phyloP scores from a whole-genome alignment of 805 yeast genomes.

The Jamesozyma rosinii region DNA sequence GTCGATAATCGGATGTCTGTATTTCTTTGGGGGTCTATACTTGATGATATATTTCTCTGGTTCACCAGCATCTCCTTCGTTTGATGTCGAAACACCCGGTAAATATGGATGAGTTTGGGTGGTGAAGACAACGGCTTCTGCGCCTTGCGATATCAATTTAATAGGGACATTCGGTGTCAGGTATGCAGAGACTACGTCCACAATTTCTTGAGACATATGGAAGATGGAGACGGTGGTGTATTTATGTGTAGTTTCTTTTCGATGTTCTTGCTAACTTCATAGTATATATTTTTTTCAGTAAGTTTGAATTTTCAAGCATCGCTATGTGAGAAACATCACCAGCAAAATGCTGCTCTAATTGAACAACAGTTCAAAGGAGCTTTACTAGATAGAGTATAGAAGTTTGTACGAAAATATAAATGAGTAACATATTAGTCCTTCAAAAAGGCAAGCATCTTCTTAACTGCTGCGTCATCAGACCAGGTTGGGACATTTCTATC shows the following conservation, averaged over 20 bases:
- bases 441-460: constrained; percentile 6
- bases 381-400: too few species aligned
- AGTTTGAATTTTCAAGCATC: too few species aligned
- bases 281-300: too few species aligned
- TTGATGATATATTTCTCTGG: constrained; percentile 51
- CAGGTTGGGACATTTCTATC: constrained; percentile 5
- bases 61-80: constrained; percentile 14
- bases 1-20: constrained; percentile 80
- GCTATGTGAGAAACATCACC: too few species aligned
- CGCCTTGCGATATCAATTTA: constrained; percentile 69
- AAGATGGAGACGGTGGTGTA: not conserved
- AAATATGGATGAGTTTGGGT: constrained; percentile 60
- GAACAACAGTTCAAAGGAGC: too few species aligned
- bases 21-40: constrained; percentile 82
- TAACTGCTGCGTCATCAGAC: constrained; percentile 3
- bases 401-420: too few species aligned
- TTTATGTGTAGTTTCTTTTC: too few species aligned
- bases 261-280: too few species aligned
- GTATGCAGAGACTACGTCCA: constrained; percentile 35
- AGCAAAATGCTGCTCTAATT: too few species aligned
- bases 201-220: constrained; percentile 46
- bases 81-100: constrained; percentile 21
- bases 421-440: too few species aligned
- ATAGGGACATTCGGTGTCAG: constrained; percentile 43
- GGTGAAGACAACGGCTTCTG: constrained; percentile 74